Conservation (phyloP, 2,329 filamentous ascomycete species). For the Hymenoscyphus infarciens region DNA sequence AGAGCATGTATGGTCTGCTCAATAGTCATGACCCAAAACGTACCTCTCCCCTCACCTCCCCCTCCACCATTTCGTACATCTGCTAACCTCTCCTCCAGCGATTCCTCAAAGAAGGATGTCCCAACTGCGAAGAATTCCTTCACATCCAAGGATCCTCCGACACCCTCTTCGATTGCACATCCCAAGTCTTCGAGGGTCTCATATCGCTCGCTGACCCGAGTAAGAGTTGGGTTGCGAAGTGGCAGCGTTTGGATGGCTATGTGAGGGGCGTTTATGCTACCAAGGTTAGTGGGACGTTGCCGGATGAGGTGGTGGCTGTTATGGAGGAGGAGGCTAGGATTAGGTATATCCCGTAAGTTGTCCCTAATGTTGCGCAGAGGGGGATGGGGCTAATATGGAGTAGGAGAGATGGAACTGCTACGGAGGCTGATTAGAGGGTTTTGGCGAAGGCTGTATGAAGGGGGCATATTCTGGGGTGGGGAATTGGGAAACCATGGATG, state of each 20-base stretch:
- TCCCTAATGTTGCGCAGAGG: neutral
- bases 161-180: slow-evolving; percentile 87
- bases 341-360: slow-evolving; percentile 62
- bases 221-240: slow-evolving; percentile 91
- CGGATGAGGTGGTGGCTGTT: slow-evolving; percentile 59
- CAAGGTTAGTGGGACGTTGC: slow-evolving; percentile 82
- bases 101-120: slow-evolving; percentile 84
- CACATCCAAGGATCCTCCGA: slow-evolving; percentile 76
- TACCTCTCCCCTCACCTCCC: slow-evolving; percentile 41
- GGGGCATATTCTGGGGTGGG: neutral
- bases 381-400: slow-evolving; percentile 19
- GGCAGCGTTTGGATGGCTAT: slow-evolving; percentile 88
- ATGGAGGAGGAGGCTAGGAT: slow-evolving; percentile 62
- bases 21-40: slow-evolving; percentile 78
- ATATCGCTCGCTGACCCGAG: slow-evolving; percentile 80
- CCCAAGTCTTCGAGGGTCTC: slow-evolving; percentile 90
- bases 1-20: slow-evolving; percentile 99
- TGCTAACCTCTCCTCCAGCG: slow-evolving; percentile 49
- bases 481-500: neutral
- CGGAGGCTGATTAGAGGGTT: slow-evolving; percentile 32
- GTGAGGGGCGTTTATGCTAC: slow-evolving; percentile 88
- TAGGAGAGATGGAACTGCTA: slow-evolving; percentile 55
- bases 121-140: slow-evolving; percentile 94
- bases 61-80: slow-evolving; percentile 7
- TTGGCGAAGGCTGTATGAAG: slow-evolving; percentile 1